These are phyloP conservation scores for peach (Prunus persica) DNA, from an alignment of 306 rosid species.

Conservation along the genomic window Prunus_persica_NCBIv2 NC_034009.1:32562001-32562500, in stretches of 20 bases:
- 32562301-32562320: neutral
- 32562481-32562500: constrained; percentile 6
- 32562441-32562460: constrained; percentile 43
- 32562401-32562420: constrained; percentile 38
- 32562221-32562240: constrained; percentile 24
- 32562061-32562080: no score
- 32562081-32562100: no score
- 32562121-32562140: neutral
- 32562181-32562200: constrained; percentile 17
- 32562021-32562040: fast-evolving
- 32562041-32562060: no score
- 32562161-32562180: neutral
- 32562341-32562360: constrained; percentile 15
- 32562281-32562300: constrained; percentile 29
- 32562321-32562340: constrained; percentile 7
- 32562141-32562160: neutral
- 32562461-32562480: constrained; percentile 29
- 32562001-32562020: no score
- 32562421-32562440: constrained; percentile 34
- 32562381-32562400: constrained; percentile 49
- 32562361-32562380: constrained; percentile 30
- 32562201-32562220: constrained; percentile 26
- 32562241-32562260: constrained; percentile 46
- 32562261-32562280: constrained; percentile 45
- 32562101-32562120: neutral